Base-by-base conservation (phyloP, 345 rosid species). In the Murraya koenigii region DNA sequence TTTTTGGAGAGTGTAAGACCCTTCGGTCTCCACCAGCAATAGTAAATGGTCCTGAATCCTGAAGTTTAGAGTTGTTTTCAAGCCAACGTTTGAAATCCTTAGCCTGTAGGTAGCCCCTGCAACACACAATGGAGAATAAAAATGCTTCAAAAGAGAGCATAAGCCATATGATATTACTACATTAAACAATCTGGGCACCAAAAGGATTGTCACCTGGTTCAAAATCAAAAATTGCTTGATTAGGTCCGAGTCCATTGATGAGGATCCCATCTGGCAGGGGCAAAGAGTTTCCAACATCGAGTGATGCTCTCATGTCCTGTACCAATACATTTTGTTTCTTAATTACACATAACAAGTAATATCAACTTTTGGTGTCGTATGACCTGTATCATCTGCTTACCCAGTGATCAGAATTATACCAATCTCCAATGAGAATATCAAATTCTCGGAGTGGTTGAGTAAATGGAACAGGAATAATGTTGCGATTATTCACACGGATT, bases 21-120 rank as follows among this genome's bases (percentile, higher is more conserved):
- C 90, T 74, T 86, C 90, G 30, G 85, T 80, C 87, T 84, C 84
- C 23, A 84, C 87, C 49, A 88, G 59, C 68, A 75, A 55, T 78
- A 88, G 17, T 0, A 25, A 25, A 38, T 77, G 86, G 8, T 77
- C 82, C 74, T 83, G 64, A 52, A 83, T 86, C 25, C 83, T 79
- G 74, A 83, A 86, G 73, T 86, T 86, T 60, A 86, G 71, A 36
- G 76, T 70, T 25, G 80, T 60, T 23, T 71, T 63, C 76, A 74
- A 74, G 20, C 86, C 85, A 65, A 86, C 84, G 15, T 86, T 86
- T 5, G 88, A 83, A 47, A 86, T 79, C 75, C 86, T 81, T 13
- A 81, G 71, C 86, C 82, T 79, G 78, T 81, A 79, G 5, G 78
- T 74, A 6, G 47, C 64, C 49, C 85, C 88, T 85, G 77, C 13